Conservation (phyloP, 306 rosid species). For the Castanea mollissima region DNA sequence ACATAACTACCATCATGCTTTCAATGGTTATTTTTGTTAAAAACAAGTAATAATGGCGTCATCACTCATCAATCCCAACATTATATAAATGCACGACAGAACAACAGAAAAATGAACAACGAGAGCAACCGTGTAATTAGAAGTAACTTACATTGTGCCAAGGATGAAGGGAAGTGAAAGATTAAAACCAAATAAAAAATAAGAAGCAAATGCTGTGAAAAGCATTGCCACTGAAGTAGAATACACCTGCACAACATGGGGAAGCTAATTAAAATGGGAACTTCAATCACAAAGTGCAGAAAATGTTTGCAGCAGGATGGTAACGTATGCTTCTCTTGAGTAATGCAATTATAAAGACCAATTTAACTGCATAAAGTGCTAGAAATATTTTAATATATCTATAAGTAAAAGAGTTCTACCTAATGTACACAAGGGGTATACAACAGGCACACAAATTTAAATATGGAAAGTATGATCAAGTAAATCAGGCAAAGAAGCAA, state of each 20-base stretch:
- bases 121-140: constrained; percentile 8
- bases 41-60: too few species aligned
- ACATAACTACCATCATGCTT: too few species aligned
- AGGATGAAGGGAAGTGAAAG: constrained; percentile 94
- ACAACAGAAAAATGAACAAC: not conserved
- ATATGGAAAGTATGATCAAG: too few species aligned
- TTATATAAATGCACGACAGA: not conserved
- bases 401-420: too few species aligned
- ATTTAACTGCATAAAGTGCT: constrained; percentile 1
- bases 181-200: constrained; percentile 83
- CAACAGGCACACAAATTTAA: too few species aligned
- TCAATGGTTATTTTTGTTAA: too few species aligned
- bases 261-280: constrained; percentile 27
- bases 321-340: not conserved
- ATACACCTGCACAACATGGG: constrained; percentile 64
- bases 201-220: constrained; percentile 87
- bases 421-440: too few species aligned
- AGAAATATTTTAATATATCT: too few species aligned
- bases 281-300: constrained; percentile 4
- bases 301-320: constrained; percentile 1
- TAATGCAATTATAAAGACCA: not conserved
- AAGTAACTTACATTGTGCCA: constrained; percentile 80
- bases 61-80: not conserved
- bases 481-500: too few species aligned
- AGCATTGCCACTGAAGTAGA: constrained; percentile 98